Percentiles rank a stretch among this genome's conserved stretches.
Evolutionary conservation across 2,329 filamentous ascomycete genomes (phyloP).

Genomic region (Gliomastix tumulicola): DNA sequence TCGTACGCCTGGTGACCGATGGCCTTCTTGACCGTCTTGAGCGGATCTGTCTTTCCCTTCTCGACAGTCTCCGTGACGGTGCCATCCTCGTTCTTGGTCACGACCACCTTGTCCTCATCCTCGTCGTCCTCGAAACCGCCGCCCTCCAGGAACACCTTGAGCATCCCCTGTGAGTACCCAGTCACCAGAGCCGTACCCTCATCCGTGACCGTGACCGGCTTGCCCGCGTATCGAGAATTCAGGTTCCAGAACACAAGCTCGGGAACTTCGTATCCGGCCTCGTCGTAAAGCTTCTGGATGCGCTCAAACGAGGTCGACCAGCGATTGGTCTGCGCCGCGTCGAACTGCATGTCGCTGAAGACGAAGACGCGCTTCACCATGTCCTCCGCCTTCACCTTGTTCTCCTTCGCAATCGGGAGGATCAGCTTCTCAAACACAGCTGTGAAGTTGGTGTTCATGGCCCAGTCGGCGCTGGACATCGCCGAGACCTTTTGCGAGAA

Average conservation of each 20-base stretch:
- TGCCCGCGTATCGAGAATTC: constrained; percentile 26
- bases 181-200: constrained; percentile 41
- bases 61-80: constrained; percentile 18
- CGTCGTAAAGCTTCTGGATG: constrained; percentile 34
- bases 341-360: constrained; percentile 56
- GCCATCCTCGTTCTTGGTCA: constrained; percentile 12
- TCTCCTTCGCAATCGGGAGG: constrained; percentile 42
- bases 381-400: constrained; percentile 43
- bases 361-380: constrained; percentile 57
- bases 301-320: constrained; percentile 43
- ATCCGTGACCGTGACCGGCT: constrained; percentile 39
- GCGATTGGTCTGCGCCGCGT: constrained; percentile 20
- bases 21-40: constrained; percentile 37
- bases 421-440: constrained; percentile 47
- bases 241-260: constrained; percentile 57
- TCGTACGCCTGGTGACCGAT: constrained; percentile 46
- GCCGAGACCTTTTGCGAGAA: constrained; percentile 32
- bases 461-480: constrained; percentile 26
- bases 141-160: constrained; percentile 49
- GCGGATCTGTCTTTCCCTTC: constrained; percentile 35
- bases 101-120: constrained; percentile 17
- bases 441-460: constrained; percentile 41
- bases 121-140: constrained; percentile 35
- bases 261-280: constrained; percentile 49
- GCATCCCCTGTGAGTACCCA: constrained; percentile 49